Conservation (phyloP, 306 rosid genomes). For the Casuarina glauca region DNA sequence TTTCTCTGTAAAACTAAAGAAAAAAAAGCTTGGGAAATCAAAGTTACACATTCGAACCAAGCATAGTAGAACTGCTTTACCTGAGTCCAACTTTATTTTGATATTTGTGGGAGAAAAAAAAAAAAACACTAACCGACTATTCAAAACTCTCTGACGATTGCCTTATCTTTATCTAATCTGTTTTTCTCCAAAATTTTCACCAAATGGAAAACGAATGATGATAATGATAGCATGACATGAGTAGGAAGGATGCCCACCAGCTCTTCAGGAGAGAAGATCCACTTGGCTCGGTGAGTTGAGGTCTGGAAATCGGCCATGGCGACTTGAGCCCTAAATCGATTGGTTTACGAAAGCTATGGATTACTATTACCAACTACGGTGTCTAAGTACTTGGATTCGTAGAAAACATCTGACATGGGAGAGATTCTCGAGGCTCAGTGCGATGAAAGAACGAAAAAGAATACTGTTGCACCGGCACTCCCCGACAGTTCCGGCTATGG, state of each 20-base stretch:
- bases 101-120: background rate
- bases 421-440: background rate
- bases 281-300: conserved; percentile 80
- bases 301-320: conserved; percentile 88
- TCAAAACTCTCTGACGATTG: background rate
- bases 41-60: background rate
- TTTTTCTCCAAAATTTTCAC: background rate
- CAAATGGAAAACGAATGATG: background rate
- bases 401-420: background rate
- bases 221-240: background rate
- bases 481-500: background rate
- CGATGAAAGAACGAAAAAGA: background rate
- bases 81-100: background rate
- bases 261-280: conserved; percentile 77
- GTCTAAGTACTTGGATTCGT: background rate
- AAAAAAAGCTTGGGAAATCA: background rate
- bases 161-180: background rate
- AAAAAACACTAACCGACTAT: background rate
- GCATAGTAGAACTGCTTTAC: background rate
- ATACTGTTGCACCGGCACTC: background rate
- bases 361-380: background rate
- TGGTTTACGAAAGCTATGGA: background rate
- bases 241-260: conserved; percentile 46
- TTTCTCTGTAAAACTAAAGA: background rate
- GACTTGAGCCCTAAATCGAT: conserved; percentile 31